Conservation (phyloP, 2,329 filamentous ascomycete species). For the Kalmusia sp. region DNA sequence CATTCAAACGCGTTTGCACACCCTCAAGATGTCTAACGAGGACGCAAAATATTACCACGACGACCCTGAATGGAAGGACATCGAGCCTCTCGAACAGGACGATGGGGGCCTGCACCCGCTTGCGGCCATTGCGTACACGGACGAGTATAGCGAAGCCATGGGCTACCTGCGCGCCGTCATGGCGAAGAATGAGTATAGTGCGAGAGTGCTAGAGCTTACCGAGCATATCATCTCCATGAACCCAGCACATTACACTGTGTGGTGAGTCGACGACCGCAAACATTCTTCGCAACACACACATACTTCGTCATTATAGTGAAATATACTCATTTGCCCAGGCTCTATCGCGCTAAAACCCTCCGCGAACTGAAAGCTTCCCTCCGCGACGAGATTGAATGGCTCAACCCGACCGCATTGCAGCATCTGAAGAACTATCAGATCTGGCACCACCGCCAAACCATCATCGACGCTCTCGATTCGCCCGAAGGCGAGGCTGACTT, state of each 20-base stretch:
- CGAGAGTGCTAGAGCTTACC: slow-evolving; percentile 80
- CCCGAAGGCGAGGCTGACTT: slow-evolving; percentile 75
- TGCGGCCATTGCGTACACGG: slow-evolving; percentile 89
- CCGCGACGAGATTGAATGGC: slow-evolving; percentile 78
- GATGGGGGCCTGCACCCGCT: slow-evolving; percentile 79
- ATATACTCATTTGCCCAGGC: slow-evolving; percentile 52
- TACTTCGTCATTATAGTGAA: slow-evolving; percentile 2
- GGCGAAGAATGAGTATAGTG: slow-evolving; percentile 83
- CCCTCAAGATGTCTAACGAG: slow-evolving; percentile 1
- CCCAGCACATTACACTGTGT: slow-evolving; percentile 97
- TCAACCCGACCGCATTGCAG: slow-evolving; percentile 80
- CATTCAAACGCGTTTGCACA: neutral
- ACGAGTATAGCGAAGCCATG: slow-evolving; percentile 90
- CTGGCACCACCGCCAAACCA: slow-evolving; percentile 73
- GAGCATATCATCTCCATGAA: slow-evolving; percentile 92
- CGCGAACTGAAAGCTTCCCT: slow-evolving; percentile 71
- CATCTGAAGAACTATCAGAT: slow-evolving; percentile 99
- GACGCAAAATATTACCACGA: slow-evolving; percentile 59
- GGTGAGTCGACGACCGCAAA: slow-evolving; percentile 57
- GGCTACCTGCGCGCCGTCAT: slow-evolving; percentile 94
- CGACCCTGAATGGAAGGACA: slow-evolving; percentile 82
- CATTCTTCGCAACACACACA: neutral
- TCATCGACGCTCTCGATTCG: slow-evolving; percentile 64
- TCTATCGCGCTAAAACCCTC: slow-evolving; percentile 86
- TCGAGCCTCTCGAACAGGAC: slow-evolving; percentile 81